Evolutionary conservation across 2,329 filamentous ascomycete species (phyloP).

Genomic region (Pseudogymnoascus sp.): DNA sequence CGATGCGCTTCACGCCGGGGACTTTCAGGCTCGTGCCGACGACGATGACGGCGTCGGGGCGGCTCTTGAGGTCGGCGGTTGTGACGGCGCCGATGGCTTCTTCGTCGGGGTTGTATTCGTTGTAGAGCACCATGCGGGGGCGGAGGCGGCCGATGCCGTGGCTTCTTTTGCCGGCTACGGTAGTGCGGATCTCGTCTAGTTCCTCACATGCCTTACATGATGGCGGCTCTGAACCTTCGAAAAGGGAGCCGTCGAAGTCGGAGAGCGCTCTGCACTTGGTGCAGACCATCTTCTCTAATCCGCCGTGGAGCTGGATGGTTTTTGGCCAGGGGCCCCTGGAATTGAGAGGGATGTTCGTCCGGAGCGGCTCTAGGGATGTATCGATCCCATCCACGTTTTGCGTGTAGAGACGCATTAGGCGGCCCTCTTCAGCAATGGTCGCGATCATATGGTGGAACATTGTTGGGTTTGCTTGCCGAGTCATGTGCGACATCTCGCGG

Average conservation of each 20-base stretch:
- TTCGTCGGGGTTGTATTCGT: conserved; percentile 92
- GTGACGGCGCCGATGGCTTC: conserved; percentile 92
- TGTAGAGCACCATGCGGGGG: conserved; percentile 92
- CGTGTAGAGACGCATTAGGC: conserved; percentile 82
- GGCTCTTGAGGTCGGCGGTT: conserved; percentile 71
- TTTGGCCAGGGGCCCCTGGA: conserved; percentile 85
- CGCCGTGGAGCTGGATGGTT: conserved; percentile 89
- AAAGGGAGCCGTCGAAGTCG: conserved; percentile 69
- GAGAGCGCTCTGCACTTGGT: conserved; percentile 78
- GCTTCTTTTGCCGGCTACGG: conserved; percentile 74
- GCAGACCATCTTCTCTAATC: conserved; percentile 92
- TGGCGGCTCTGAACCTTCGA: conserved; percentile 76
- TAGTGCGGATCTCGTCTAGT: conserved; percentile 67
- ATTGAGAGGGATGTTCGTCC: conserved; percentile 72
- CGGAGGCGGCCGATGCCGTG: conserved; percentile 86
- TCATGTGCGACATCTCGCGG: conserved; percentile 72
- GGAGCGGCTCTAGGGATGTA: conserved; percentile 69
- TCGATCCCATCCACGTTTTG: conserved; percentile 98
- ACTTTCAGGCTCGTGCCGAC: conserved; percentile 95
- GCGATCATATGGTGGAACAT: conserved; percentile 90
- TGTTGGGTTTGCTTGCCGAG: conserved; percentile 70
- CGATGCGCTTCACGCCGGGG: conserved; percentile 80
- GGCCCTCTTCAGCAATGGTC: conserved; percentile 77
- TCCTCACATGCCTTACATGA: conserved; percentile 67
- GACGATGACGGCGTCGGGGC: conserved; percentile 87